Evolutionary conservation across 176 grass and related monocot genomes (phyloP).

Genomic region (Eragrostis curvula): DNA sequence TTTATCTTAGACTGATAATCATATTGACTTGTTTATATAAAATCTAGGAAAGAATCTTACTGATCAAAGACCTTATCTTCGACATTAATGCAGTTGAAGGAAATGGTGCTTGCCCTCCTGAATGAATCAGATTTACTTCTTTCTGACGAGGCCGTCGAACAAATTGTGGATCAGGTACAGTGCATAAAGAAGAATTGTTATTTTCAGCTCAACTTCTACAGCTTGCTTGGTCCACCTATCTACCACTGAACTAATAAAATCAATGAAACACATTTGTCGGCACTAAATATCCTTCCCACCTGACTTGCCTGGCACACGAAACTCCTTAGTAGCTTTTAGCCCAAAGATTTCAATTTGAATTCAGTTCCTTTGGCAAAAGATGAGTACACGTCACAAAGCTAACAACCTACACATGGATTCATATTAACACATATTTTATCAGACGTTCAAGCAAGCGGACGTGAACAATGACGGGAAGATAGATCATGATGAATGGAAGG

Average conservation of each 20-base stretch:
- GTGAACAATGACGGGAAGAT: constrained; percentile 68
- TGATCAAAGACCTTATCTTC: background rate
- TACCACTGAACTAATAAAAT: background rate
- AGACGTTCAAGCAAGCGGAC: constrained; percentile 84
- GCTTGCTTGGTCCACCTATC: background rate
- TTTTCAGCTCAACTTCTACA: background rate
- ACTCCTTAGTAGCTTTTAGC: constrained; percentile 17
- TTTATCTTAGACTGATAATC: background rate
- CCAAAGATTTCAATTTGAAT: background rate
- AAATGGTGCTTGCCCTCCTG: constrained; percentile 91
- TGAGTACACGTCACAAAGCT: background rate
- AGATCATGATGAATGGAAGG: constrained; percentile 74
- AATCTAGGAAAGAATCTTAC: background rate
- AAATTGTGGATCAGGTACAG: constrained; percentile 81
- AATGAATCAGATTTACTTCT: constrained; percentile 76
- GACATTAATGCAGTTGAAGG: constrained; percentile 62
- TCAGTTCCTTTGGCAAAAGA: background rate
- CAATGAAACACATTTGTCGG: background rate
- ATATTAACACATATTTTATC: constrained; percentile 24
- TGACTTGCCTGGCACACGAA: background rate
- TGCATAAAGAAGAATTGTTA: constrained; percentile 15
- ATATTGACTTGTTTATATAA: background rate
- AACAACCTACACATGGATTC: background rate
- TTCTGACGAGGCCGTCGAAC: constrained; percentile 78
- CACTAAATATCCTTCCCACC: background rate